A percentile compares a stretch with the other conserved stretches of the same genome.
These are phyloP conservation scores for Phytophthora parvispora DNA, from an alignment of 352 stramenopile genomes.

Conservation along the genomic window DNA sequence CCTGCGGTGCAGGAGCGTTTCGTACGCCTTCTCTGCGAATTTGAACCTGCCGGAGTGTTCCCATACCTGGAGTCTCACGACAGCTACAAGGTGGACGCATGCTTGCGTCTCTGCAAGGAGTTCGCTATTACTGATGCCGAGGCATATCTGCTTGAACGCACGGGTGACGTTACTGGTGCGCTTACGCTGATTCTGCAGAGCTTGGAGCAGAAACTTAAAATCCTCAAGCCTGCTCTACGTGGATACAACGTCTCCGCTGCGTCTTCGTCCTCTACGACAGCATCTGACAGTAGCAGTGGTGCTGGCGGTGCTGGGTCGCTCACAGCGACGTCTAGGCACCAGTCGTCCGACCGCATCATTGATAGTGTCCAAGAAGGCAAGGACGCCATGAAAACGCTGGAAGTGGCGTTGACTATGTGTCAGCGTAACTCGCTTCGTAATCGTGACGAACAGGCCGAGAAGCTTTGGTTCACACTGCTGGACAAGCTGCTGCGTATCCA, in stretches of 20 bases:
- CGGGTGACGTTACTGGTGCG: constrained; percentile 94
- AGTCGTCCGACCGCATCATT: constrained; percentile 85
- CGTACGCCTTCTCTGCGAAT: constrained; percentile 83
- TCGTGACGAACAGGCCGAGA: constrained; percentile 91
- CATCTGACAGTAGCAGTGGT: constrained; percentile 30
- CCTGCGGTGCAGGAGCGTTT: constrained; percentile 88
- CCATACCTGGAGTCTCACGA: constrained; percentile 87
- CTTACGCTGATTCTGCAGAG: constrained; percentile 95
- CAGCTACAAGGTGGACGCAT: constrained; percentile 90
- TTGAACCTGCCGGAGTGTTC: constrained; percentile 81
- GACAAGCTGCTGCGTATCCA: constrained; percentile 95
- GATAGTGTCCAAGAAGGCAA: constrained; percentile 80
- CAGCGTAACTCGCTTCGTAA: constrained; percentile 93
- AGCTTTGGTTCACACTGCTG: constrained; percentile 96
- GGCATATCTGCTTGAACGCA: constrained; percentile 95
- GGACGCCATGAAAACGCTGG: constrained; percentile 91
- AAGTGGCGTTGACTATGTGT: constrained; percentile 94
- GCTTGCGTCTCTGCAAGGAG: constrained; percentile 87
- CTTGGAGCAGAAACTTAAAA: constrained; percentile 94
- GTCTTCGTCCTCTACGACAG: constrained; percentile 37
- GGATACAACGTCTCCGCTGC: constrained; percentile 69
- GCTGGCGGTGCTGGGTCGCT: constrained; percentile 9
- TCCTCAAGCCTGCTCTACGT: constrained; percentile 88
- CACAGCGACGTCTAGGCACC: constrained; percentile 46
- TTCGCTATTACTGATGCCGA: constrained; percentile 89